Evolutionary conservation across 2,329 filamentous ascomycete genomes (phyloP), one percentile per base, ranked within the genome.

Genomic region (Aspergillus transmontanensis): DNA sequence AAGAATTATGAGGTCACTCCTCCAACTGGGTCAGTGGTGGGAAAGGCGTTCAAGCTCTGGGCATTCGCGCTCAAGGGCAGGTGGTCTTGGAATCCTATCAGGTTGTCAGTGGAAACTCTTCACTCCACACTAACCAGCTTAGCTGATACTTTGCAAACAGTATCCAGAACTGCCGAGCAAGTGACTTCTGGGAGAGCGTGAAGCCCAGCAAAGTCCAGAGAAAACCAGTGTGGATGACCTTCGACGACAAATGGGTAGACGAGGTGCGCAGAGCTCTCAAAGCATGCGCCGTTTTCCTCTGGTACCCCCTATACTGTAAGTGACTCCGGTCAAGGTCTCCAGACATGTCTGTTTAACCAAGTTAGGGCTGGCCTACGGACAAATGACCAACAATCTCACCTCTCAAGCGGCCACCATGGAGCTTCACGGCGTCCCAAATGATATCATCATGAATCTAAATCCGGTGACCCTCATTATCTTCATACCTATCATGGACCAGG

Each of bases 231-330:
- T 72, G 70, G 70, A 93, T 93, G 89, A 90, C 89, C 0, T 93
- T 92, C 69, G 90, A 94, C 68, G 91, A 94, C 69, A 85, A 86
- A 58, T 94, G 90, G 90, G 90, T 94, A 50, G 90, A 92, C 73
- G 89, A 93, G 74, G 87, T 93, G 58, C 83, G 84, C 61, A 87
- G 90, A 76, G 90, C 89, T 65, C 80, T 90, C 65, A 83, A 85
- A 70, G 89, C 89, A 63, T 90, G 89, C 79, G 82, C 86, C 65
- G 89, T 92, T 54, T 93, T 90, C 76, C 80, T 84, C 67, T 85
- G 82, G 75, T 85, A 79, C 61, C 82, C 81, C 9, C 70, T 84
- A 26, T 84, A 79, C 70, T 80, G 77, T 77, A 58, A 6, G 46
- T 19, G 16, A 26, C 3, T 19, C 14, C 4, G 11, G 46, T 19